phyloP scores from a whole-genome alignment of 441 rosid species.

The Metrosideros polymorpha region DNA sequence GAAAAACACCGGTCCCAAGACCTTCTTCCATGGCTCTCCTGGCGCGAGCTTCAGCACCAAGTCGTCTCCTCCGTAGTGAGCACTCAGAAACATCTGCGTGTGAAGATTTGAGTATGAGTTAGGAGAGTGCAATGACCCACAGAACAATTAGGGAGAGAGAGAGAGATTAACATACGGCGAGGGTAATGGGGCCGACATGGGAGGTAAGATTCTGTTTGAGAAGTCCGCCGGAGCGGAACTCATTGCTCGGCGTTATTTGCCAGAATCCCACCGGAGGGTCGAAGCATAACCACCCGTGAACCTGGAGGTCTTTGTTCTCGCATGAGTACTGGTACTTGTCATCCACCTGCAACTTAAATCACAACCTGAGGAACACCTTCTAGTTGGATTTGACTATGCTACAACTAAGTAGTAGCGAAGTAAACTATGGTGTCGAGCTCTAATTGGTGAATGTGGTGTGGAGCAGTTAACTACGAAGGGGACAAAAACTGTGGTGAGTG shows the following conservation, averaged over 20 bases:
- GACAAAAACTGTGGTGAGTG: no score
- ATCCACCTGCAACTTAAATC: slow-evolving; percentile 45
- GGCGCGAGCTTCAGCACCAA: slow-evolving; percentile 2
- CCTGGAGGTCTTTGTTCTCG: slow-evolving; percentile 59
- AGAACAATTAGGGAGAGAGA: background rate
- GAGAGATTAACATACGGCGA: slow-evolving; percentile 40
- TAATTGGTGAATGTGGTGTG: no score
- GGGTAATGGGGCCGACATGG: slow-evolving; percentile 74
- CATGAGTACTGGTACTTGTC: slow-evolving; percentile 88
- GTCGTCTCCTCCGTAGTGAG: slow-evolving; percentile 13
- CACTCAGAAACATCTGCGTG: slow-evolving; percentile 9
- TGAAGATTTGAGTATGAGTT: background rate
- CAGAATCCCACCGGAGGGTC: slow-evolving; percentile 59
- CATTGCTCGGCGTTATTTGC: slow-evolving; percentile 89
- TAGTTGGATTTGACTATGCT: background rate
- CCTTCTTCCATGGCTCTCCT: slow-evolving; percentile 12
- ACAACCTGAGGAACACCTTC: background rate
- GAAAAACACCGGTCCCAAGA: slow-evolving; percentile 10
- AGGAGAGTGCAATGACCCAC: background rate
- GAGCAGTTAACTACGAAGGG: no score
- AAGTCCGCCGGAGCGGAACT: slow-evolving; percentile 81
- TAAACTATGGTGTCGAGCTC: background rate
- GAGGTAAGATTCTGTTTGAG: slow-evolving; percentile 82
- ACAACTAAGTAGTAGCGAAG: background rate
- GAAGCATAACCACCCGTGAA: slow-evolving; percentile 79